Percentiles rank a stretch among this genome's conserved stretches.
phyloP scores from a whole-genome alignment of 805 yeast genomes.

The Metschnikowia matae region DNA sequence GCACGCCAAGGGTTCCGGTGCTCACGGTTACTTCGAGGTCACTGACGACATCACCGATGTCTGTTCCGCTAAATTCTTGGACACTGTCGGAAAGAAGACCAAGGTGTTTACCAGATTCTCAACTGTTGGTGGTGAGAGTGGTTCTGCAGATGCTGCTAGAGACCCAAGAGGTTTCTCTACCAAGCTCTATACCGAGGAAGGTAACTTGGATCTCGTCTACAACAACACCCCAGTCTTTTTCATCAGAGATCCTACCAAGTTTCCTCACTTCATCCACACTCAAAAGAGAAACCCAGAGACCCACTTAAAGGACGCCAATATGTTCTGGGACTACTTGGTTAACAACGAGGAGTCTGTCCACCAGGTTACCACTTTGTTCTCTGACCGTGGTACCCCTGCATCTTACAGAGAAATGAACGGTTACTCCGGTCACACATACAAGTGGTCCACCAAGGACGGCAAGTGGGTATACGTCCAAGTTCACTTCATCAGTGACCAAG shows the following conservation, averaged over 20 bases:
- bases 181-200: constrained; percentile 79
- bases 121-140: constrained; percentile 83
- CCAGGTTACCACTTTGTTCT: constrained; percentile 68
- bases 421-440: constrained; percentile 80
- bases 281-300: constrained; percentile 83
- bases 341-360: constrained; percentile 71
- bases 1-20: constrained; percentile 93
- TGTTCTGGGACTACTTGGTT: constrained; percentile 82
- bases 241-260: constrained; percentile 79
- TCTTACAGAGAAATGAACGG: constrained; percentile 77
- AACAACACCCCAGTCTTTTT: constrained; percentile 86
- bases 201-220: constrained; percentile 79
- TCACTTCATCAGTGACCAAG: constrained; percentile 67
- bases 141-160: constrained; percentile 78
- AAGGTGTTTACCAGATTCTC: constrained; percentile 66
- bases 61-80: constrained; percentile 24
- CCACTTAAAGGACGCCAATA: constrained; percentile 71
- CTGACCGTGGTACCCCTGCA: constrained; percentile 81
- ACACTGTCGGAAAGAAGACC: constrained; percentile 30
- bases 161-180: constrained; percentile 85
- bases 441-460: constrained; percentile 72
- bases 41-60: constrained; percentile 51
- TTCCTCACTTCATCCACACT: constrained; percentile 85
- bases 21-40: constrained; percentile 80
- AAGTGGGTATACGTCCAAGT: constrained; percentile 78